A percentile compares a stretch with the other conserved stretches of the same genome.
These are phyloP conservation scores for Cyamopsis tetragonoloba DNA, from an alignment of 306 rosid genomes.

Conservation along the genomic window DNA sequence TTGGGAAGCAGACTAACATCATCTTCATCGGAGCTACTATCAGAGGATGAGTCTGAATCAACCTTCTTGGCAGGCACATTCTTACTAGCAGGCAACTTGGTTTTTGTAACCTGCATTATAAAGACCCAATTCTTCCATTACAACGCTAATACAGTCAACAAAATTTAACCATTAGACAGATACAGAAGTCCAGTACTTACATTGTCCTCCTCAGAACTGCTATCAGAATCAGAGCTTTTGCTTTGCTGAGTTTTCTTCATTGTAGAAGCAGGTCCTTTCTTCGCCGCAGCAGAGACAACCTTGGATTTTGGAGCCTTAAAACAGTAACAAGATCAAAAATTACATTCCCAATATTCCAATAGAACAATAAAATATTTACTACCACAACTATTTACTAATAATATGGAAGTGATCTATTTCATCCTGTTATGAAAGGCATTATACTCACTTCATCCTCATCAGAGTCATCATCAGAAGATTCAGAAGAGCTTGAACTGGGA, in stretches of 20 bases:
- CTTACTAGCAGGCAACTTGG: not conserved
- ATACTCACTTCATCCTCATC: constrained; percentile 47
- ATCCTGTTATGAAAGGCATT: not conserved
- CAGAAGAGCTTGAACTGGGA: constrained; percentile 13
- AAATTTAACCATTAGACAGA: not conserved
- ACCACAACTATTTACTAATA: too few species aligned
- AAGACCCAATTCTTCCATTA: not conserved
- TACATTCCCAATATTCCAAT: not conserved
- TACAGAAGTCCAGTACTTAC: not conserved
- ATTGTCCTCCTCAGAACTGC: constrained; percentile 30
- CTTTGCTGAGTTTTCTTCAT: constrained; percentile 23
- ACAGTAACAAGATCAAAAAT: not conserved
- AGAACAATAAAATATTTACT: not conserved
- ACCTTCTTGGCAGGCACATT: constrained; percentile 8
- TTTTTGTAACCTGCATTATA: not conserved
- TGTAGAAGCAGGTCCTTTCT: constrained; percentile 16
- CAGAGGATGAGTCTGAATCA: not conserved
- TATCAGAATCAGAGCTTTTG: constrained; percentile 32
- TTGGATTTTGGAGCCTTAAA: constrained; percentile 46
- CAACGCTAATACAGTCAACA: not conserved
- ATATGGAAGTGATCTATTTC: not conserved
- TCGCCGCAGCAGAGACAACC: constrained; percentile 12
- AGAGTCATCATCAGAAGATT: constrained; percentile 31
- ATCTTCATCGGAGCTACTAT: not conserved
- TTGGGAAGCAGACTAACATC: not conserved